Conservation (phyloP, 2,329 filamentous ascomycete species). For the Arthrobotrys sinensis region DNA sequence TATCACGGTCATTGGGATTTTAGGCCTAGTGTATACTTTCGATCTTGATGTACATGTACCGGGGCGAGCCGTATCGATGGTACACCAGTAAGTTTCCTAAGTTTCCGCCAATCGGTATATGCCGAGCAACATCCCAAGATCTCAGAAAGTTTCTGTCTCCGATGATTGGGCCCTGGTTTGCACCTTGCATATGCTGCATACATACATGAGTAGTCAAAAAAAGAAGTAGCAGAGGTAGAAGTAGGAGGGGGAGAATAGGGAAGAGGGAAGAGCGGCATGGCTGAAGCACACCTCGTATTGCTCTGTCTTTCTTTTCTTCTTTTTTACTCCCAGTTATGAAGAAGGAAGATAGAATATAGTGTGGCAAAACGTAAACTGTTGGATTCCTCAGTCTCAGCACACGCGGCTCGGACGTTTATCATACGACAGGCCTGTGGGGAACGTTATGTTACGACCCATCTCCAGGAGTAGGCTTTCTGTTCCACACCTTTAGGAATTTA, state of each 20-base stretch:
- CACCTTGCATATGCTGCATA: too few species aligned
- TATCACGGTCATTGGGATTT: background rate
- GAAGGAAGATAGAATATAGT: constrained; percentile 28
- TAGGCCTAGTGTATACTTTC: background rate
- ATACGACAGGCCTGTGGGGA: constrained; percentile 14
- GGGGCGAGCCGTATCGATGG: constrained; percentile 1
- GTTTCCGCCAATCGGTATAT: background rate
- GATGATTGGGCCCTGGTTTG: background rate
- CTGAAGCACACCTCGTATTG: constrained; percentile 34
- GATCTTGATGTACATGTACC: background rate
- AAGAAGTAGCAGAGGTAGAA: background rate
- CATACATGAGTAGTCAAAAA: too few species aligned
- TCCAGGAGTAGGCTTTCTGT: background rate
- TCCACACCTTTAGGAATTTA: constrained; percentile 8
- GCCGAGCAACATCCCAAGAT: background rate
- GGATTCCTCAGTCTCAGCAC: background rate
- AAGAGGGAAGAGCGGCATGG: background rate
- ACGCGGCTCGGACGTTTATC: constrained; percentile 35
- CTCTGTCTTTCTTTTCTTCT: constrained; percentile 1
- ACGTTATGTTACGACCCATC: constrained; percentile 1
- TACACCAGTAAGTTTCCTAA: background rate
- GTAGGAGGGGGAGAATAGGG: background rate
- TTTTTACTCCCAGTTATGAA: constrained; percentile 3
- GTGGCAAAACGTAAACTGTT: constrained; percentile 31
- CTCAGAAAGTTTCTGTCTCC: background rate